phyloP scores from a whole-genome alignment of 768 basidiomycete species.

The Suillus clintonianus region DNA sequence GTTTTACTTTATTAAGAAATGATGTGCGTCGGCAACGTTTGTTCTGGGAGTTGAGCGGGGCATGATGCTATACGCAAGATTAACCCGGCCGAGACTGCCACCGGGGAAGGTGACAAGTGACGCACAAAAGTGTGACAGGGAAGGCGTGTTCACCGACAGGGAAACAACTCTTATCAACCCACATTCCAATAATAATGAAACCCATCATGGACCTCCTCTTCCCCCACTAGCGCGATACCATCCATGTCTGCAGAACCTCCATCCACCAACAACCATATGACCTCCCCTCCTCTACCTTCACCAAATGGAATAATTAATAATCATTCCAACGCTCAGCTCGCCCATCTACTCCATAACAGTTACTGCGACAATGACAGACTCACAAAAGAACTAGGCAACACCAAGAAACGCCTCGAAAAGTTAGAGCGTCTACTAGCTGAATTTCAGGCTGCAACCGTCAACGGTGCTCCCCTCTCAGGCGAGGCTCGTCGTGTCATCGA shows the following conservation, averaged over 20 bases:
- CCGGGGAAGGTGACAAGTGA: slow-evolving; percentile 7
- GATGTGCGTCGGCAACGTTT: slow-evolving; percentile 31
- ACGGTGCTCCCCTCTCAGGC: slow-evolving; percentile 26
- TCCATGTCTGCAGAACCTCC: slow-evolving; percentile 20
- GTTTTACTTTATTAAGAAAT: slow-evolving; percentile 14
- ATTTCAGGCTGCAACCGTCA: slow-evolving; percentile 23
- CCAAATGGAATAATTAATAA: slow-evolving; percentile 16
- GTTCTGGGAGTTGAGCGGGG: slow-evolving; percentile 12
- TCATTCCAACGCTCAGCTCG: slow-evolving; percentile 54
- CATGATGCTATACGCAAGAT: slow-evolving; percentile 6
- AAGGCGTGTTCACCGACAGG: slow-evolving; percentile 4
- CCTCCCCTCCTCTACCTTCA: slow-evolving; percentile 16
- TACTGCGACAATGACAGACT: slow-evolving; percentile 56
- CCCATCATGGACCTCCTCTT: slow-evolving; percentile 3
- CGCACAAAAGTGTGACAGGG: slow-evolving; percentile 2
- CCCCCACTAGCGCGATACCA: slow-evolving; percentile 3
- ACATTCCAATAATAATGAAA: slow-evolving; percentile 4
- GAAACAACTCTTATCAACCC: slow-evolving; percentile 5
- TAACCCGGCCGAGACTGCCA: slow-evolving; percentile 6
- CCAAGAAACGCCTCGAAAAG: slow-evolving; percentile 51
- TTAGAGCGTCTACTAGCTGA: slow-evolving; percentile 47
- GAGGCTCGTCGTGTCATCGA: slow-evolving; percentile 39
- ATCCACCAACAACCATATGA: background rate
- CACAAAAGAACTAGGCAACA: slow-evolving; percentile 45
- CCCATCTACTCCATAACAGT: slow-evolving; percentile 53